Evolutionary conservation across 164 flowering plant species (phyloP), one percentile per base, ranked within the genome.

Genomic region (Magnolia changhungtana): DNA sequence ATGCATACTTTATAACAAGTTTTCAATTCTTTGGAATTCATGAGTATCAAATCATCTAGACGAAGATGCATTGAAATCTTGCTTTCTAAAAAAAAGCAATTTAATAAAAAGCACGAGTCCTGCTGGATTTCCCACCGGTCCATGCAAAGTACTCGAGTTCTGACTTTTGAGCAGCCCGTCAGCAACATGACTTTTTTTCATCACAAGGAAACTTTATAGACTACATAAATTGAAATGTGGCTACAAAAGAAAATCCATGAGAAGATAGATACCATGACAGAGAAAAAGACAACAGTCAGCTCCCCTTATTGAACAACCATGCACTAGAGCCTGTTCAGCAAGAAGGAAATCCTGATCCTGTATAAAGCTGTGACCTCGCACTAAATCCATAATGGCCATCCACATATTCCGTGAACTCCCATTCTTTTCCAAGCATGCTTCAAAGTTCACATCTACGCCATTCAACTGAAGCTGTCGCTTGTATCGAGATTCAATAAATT

Each of bases 231-330:
- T 37, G 45, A 37, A 37, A 37, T 37, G 45, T 37, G 19, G 24
- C 49, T 67, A 11, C 13, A 29, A 18, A 70, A 50, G 21, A 19
- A 20, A 70, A n/a, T 2, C 58, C 27, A 70, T 4, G 58, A 58
- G 58, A 75, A 55, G 73, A 72, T n/a, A 72, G 7, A 79, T 91
- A 95, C 99, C 99, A 74, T 92, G 95, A 79, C 90, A 87, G 50
- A 95, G 87, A 65, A 81, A 82, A 77, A 88, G 81, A 78, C 91
- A 86, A 80, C 90, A 87, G 72, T 96, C 97, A 71, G 82, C 64
- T 72, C 63, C 77, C 6, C 83, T 82, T 66, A 85, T 31, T 5
- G 89, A 87, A 86, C 92, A 90, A 74, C 88, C 91, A 80, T 82
- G 86, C 16, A 84, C 80, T 69, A 92, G 81, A 75, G 79, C 83